Base-by-base conservation (phyloP, 1,284 basidiomycete species). In the Boletus smithii region DNA sequence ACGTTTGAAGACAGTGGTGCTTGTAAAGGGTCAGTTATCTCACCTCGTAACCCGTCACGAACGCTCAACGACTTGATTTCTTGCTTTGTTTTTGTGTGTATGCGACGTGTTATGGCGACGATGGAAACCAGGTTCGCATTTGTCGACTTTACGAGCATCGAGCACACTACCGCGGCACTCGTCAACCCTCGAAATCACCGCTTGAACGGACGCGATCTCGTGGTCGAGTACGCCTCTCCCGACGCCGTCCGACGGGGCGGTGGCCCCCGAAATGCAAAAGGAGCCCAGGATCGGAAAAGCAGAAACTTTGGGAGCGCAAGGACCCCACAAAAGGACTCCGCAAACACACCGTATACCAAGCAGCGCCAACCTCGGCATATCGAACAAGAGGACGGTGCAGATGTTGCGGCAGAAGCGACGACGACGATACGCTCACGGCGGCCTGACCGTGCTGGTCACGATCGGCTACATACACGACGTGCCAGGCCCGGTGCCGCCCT, bases 1-100 rank as follows among this genome's bases (percentile, higher is more conserved):
- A 94, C 93, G 14, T 99, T 99, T 57, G 92, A 98, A 66, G 95
- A 98, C 66, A 88, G 81, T 45, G 93, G 93, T 6, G 74, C 85
- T 53, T 98, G 95, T 70, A 99, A 98, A 77, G 95, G 95, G 90
- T 97, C 35, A 30, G 62, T 63, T n/a, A n/a, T n/a, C n/a, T n/a
- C n/a, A n/a, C n/a, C n/a, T n/a, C n/a, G n/a, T n/a, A n/a, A n/a
- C n/a, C n/a, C n/a, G n/a, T n/a, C n/a, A n/a, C n/a, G n/a, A n/a
- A n/a, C n/a, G n/a, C n/a, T n/a, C n/a, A n/a, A n/a, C n/a, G n/a
- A n/a, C 8, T 27, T 16, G 11, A 23, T 30, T 14, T 9, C 11
- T 16, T 23, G 35, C 13, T 26, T n/a, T n/a, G n/a, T n/a, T n/a
- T n/a, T n/a, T n/a, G n/a, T n/a, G n/a, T n/a, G n/a, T n/a, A n/a